phyloP scores from a whole-genome alignment of 1,284 basidiomycete species.

The Gymnopus androsaceus region DNA sequence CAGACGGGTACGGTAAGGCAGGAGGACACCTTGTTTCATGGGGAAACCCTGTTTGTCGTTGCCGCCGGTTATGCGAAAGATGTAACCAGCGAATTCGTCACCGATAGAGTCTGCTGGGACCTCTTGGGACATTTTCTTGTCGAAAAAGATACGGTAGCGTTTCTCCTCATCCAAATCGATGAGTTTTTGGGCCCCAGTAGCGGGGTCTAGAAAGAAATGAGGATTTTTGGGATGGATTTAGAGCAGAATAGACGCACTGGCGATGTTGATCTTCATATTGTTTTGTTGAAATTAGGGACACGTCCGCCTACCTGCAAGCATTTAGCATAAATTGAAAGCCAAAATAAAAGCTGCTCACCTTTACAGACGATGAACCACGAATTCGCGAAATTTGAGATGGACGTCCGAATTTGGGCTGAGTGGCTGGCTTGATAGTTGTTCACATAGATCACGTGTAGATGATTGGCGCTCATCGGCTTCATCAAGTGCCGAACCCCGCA shows the following conservation, averaged over 20 bases:
- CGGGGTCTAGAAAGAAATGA: constrained; percentile 63
- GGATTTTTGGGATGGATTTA: constrained; percentile 10
- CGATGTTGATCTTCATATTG: constrained; percentile 94
- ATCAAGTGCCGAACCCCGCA: too few relatives aligned
- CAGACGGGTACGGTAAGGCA: constrained; percentile 92
- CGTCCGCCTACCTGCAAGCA: constrained; percentile 1
- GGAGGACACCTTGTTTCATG: constrained; percentile 99
- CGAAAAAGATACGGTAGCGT: constrained; percentile 90
- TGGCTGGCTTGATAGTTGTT: too few relatives aligned
- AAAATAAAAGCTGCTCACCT: background rate
- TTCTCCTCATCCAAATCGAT: constrained; percentile 94
- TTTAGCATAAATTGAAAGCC: background rate
- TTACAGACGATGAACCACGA: background rate
- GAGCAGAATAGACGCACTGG: constrained; percentile 56
- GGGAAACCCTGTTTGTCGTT: constrained; percentile 98
- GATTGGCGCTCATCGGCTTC: too few relatives aligned
- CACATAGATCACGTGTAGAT: too few relatives aligned
- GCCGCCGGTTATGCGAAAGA: constrained; percentile 95
- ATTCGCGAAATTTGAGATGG: too few relatives aligned
- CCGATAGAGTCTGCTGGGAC: constrained; percentile 90
- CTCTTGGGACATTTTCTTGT: constrained; percentile 96
- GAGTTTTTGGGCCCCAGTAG: constrained; percentile 96
- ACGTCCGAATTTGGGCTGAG: too few relatives aligned
- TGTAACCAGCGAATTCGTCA: constrained; percentile 97
- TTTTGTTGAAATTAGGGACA: constrained; percentile 1